Percentiles rank a stretch among this genome's conserved stretches.
phyloP scores from a whole-genome alignment of 768 basidiomycete genomes.

The Russula sp. region DNA sequence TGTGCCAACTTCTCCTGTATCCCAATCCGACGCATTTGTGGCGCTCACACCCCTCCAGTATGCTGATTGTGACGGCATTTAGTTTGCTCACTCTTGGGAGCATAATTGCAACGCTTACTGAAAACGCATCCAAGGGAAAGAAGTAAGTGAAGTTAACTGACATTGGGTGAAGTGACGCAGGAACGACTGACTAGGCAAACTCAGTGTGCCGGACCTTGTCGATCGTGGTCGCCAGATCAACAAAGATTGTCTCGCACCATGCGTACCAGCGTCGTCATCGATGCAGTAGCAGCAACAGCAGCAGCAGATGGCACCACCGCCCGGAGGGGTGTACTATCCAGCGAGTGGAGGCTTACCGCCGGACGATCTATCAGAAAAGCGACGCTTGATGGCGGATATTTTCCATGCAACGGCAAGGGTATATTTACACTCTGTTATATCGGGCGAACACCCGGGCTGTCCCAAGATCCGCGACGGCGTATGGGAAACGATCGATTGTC shows the following conservation, averaged over 20 bases:
- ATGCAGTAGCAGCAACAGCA: too few species aligned
- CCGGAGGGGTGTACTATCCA: constrained; percentile 10
- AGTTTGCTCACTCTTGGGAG: constrained; percentile 90
- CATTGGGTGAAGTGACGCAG: constrained; percentile 46
- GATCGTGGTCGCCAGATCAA: constrained; percentile 53
- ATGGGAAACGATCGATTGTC: constrained; percentile 50
- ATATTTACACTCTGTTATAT: constrained; percentile 74
- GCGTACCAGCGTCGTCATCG: neutral
- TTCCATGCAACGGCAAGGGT: constrained; percentile 74
- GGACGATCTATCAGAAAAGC: constrained; percentile 35
- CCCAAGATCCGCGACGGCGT: constrained; percentile 59
- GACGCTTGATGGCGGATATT: constrained; percentile 43
- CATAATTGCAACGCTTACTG: constrained; percentile 88
- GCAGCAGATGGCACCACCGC: neutral
- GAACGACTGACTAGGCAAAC: constrained; percentile 40
- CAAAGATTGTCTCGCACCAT: constrained; percentile 35
- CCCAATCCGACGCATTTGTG: too few species aligned
- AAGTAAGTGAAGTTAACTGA: constrained; percentile 40
- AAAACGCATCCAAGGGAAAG: constrained; percentile 78
- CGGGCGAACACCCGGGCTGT: constrained; percentile 65
- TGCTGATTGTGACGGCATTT: constrained; percentile 10
- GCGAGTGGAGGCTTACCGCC: neutral
- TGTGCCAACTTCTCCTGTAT: too few species aligned
- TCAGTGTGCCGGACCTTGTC: constrained; percentile 63
- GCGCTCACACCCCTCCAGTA: too few species aligned